These are phyloP conservation scores for Phlebiopsis flavidoalba DNA, from an alignment of 768 basidiomycete species.

Conservation along the genomic window DNA sequence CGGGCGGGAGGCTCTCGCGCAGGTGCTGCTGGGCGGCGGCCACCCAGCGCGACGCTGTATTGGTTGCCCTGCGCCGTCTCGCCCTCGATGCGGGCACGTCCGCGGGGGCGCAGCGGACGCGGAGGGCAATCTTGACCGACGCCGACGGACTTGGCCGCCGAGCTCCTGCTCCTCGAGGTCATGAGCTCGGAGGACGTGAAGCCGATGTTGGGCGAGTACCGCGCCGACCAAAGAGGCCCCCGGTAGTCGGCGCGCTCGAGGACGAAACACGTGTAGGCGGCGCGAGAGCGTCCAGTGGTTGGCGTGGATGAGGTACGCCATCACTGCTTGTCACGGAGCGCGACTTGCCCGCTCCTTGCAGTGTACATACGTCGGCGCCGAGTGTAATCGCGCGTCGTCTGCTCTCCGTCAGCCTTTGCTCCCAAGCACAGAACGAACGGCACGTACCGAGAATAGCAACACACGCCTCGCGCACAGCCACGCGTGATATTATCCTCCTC, in stretches of 20 bases:
- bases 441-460: slow-evolving; percentile 78
- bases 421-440: not conserved
- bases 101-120: slow-evolving; percentile 14
- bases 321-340: slow-evolving; percentile 94
- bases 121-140: slow-evolving; percentile 45
- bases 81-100: slow-evolving; percentile 24
- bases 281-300: slow-evolving; percentile 94
- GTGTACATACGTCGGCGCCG: slow-evolving; percentile 89
- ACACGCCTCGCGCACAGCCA: slow-evolving; percentile 81
- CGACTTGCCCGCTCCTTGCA: slow-evolving; percentile 95
- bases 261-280: slow-evolving; percentile 89
- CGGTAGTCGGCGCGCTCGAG: too few species aligned
- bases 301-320: slow-evolving; percentile 95
- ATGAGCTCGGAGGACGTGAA: slow-evolving; percentile 91
- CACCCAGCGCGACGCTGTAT: slow-evolving; percentile 41
- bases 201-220: slow-evolving; percentile 95
- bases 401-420: not conserved
- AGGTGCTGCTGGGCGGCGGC: slow-evolving; percentile 56
- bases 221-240: too few species aligned
- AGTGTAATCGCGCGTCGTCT: slow-evolving; percentile 92
- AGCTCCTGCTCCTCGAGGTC: slow-evolving; percentile 94
- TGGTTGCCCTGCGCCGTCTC: slow-evolving; percentile 21
- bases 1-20: slow-evolving; percentile 36
- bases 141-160: slow-evolving; percentile 67
- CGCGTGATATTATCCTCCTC: slow-evolving; percentile 86